Base-by-base conservation (phyloP, 176 grass and related monocot species). In the Elymus sibiricus region DNA sequence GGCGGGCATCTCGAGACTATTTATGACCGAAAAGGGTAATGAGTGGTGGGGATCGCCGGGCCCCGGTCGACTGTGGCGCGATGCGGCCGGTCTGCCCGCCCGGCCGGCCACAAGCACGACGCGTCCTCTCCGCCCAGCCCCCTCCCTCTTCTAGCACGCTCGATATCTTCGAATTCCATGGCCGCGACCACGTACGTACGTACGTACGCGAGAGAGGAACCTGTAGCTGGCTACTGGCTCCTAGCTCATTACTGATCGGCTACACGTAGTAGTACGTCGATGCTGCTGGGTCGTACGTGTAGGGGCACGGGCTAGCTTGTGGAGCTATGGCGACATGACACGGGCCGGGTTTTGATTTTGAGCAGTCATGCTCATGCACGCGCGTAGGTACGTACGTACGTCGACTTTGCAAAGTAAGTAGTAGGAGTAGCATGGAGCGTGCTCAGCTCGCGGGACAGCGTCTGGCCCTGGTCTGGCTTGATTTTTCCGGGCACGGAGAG, bases 31-130 rank as follows among this genome's bases (percentile, higher is more conserved):
- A 88, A 84, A 76, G 81, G 27, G 13, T 49, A 83, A 62, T 28
- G 69, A 61, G 85, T 64, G 81, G 89, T 87, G 89, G 89, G 80
- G 88, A 55, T 78, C 64, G 71, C 60, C 21, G 25, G 47, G 69
- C 25, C 81, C 84, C 35, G 74, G 25, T 59, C 44, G 24, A 87
- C 89, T 87, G 85, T 91, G 85, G 37, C 28, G 21, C 85, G 89
- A 91, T 87, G 85, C 89, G 28, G 53, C 59, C 39, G 85, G 89
- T 91, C 85, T 61, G 25, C 64, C 51, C 2, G 4, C n/a, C 12
- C 5, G 32, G 2, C 82, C 16, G 53, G 5, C 26, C 40, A 14
- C n/a, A n/a, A n/a, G n/a, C n/a, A n/a, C 40, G 7, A 58, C 55
- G 62, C 44, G 25, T 34, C 67, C 26, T 56, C 64, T 25, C 55